Evolutionary conservation across 2,329 filamentous ascomycete genomes (phyloP), one percentile per base, ranked within the genome.

Genomic region (Juglanconis juglandina): DNA sequence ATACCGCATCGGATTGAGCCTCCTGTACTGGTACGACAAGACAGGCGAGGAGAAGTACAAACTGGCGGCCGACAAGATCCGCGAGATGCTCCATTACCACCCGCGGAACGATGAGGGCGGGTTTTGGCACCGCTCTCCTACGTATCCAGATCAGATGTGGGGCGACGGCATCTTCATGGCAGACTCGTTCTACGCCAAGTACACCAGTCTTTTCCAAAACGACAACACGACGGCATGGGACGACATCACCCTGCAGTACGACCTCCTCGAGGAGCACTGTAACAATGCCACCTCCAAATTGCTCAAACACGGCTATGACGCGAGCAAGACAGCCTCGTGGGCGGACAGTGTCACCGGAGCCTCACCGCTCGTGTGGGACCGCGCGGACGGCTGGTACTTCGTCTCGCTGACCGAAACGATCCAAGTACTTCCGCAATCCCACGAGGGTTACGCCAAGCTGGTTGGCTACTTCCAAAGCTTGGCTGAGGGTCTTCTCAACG

Each of bases 251-350:
- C 58, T 35, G 24, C 60, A 62, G 39, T 60, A 50, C 34, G 58
- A 52, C 24, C 53, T 56, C 35, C 42, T 56, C 58, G 53, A 62
- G 39, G 39, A 44, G 51, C 77, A 78, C 63, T 79, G 76, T 58
- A 65, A 69, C 14, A 71, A 79, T 64, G 61, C 69, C 39, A 70
- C 68, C 2, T 75, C 73, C 0, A 75, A 76, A 0, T 71, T 85
- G 1, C 70, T 83, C 1, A 76, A 82, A 0, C 83, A 86, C 63
- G 82, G 83, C 3, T 86, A 83, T 65, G 83, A 85, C 62, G 76
- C 76, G 44, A 72, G 71, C 9, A 77, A 74, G 60, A 74, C 64
- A 0, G 81, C 81, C 7, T 66, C 76, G 0, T 86, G 83, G 83
- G 82, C 83, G 0, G 73, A 82, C 56, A 70, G 73, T 0, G 60